Evolutionary conservation across 495 filamentous ascomycete species (phyloP), one percentile per base, ranked within the genome.

Genomic region (Neurospora tetraspora): DNA sequence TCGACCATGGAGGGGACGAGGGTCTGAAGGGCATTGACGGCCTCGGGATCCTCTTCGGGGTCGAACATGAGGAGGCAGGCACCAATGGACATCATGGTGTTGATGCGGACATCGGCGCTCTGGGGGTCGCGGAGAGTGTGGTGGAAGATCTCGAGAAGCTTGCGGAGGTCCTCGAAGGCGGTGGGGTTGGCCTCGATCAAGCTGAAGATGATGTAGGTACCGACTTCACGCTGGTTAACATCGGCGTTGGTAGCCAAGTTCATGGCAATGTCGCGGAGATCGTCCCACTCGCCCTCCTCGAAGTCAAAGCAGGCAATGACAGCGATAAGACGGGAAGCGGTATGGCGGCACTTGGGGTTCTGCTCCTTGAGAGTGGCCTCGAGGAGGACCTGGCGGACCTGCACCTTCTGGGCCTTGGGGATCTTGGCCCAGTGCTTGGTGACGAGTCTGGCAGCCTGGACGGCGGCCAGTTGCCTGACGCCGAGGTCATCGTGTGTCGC

Each of bases 51-150:
- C 77, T 96, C 91, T 59, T 97, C 94, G 0, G 91, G 88, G 75
- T 97, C 92, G 47, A 99, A 85, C 75, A 96, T 85, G 85, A 97
- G 92, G 27, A 94, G 91, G 4, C 97, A 85, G 82, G 93, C 90
- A 80, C 94, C 93, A 72, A 98, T 87, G n/a, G 93, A 93, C 76
- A 97, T 88, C 82, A 98, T 91, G 36, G 94, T 97, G 83, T 98
- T 99, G 82, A 97, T 89, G 72, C 95, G 91, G 69, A 99, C 96
- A 79, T 96, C 91, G 71, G 90, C 86, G 81, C 93, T 97, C 83
- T 97, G 91, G 23, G 91, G 91, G 80, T 99, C 96, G 74, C 87
- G 88, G 78, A 99, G 96, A 16, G 94, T 97, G 81, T 88, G 92
- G 80, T 82, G 84, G 85, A 98, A 98, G 11, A 98, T 88, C 72